phyloP scores from a whole-genome alignment of 768 basidiomycete genomes.

The Termitomyces sp. region DNA sequence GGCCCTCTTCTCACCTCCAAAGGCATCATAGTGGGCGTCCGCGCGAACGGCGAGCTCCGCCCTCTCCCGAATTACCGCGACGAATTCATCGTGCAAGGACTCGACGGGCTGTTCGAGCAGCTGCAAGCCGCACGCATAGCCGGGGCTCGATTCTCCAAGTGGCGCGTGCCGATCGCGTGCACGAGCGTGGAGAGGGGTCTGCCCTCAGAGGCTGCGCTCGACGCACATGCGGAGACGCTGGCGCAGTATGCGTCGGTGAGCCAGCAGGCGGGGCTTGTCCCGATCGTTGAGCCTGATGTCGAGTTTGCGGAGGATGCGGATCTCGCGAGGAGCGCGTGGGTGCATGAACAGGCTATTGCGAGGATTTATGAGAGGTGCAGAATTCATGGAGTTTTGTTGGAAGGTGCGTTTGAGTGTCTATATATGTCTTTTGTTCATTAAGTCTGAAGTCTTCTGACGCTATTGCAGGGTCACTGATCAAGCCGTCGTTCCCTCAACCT shows the following conservation, averaged over 20 bases:
- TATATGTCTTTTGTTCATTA: neutral
- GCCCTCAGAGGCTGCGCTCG: slow-evolving; percentile 36
- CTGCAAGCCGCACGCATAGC: slow-evolving; percentile 38
- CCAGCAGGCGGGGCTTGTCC: slow-evolving; percentile 47
- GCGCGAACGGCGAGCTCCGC: slow-evolving; percentile 44
- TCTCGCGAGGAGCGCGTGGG: slow-evolving; percentile 37
- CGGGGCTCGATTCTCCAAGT: slow-evolving; percentile 47
- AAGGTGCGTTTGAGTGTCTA: slow-evolving; percentile 27
- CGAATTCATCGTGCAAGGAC: slow-evolving; percentile 46
- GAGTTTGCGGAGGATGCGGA: slow-evolving; percentile 45
- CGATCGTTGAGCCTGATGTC: slow-evolving; percentile 49
- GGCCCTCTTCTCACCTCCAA: slow-evolving; percentile 36
- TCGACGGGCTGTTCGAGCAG: slow-evolving; percentile 38
- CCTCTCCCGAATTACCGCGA: slow-evolving; percentile 37
- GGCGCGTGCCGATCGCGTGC: slow-evolving; percentile 45
- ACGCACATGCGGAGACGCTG: slow-evolving; percentile 42
- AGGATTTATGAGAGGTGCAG: slow-evolving; percentile 41
- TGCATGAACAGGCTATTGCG: slow-evolving; percentile 40
- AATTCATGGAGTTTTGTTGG: slow-evolving; percentile 41
- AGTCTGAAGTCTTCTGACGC: neutral
- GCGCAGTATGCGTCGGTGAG: slow-evolving; percentile 46
- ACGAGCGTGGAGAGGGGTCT: slow-evolving; percentile 28
- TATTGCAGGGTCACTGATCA: slow-evolving; percentile 39
- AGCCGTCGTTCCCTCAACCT: slow-evolving; percentile 48
- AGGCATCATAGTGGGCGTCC: slow-evolving; percentile 45